Percentiles rank a stretch among this genome's conserved stretches.
These are phyloP conservation scores for Cyclaneusma minus DNA, from an alignment of 2,329 filamentous ascomycete genomes.

Conservation along the genomic window DNA sequence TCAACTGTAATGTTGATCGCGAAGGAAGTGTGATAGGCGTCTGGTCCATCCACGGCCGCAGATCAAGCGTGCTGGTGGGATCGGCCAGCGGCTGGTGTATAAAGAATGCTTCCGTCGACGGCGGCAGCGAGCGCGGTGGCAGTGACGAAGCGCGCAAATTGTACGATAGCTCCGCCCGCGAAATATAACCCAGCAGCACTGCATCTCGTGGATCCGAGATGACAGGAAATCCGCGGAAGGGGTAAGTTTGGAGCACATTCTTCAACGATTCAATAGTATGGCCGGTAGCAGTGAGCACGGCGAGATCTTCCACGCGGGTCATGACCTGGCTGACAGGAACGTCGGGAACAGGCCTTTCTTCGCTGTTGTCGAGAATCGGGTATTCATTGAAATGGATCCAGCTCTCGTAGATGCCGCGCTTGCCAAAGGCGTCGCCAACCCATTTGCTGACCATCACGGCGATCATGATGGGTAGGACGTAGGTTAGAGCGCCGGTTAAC, in stretches of 20 bases:
- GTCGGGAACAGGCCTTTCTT: conserved; percentile 65
- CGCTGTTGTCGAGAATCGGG: conserved; percentile 84
- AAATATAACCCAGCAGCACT: conserved; percentile 82
- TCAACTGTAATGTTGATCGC: conserved; percentile 64
- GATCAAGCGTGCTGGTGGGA: conserved; percentile 62
- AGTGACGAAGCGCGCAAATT: conserved; percentile 52
- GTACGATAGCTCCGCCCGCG: conserved; percentile 73
- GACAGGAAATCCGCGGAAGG: conserved; percentile 84
- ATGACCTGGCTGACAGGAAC: conserved; percentile 78
- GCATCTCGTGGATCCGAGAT: conserved; percentile 65
- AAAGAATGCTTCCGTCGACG: conserved; percentile 70
- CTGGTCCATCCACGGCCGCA: conserved; percentile 97
- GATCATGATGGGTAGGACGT: conserved; percentile 97
- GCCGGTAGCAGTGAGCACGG: conserved; percentile 72
- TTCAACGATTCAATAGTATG: conserved; percentile 71
- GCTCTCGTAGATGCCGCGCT: conserved; percentile 86
- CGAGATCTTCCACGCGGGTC: conserved; percentile 82
- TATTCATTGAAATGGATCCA: conserved; percentile 97
- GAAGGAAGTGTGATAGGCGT: conserved; percentile 83
- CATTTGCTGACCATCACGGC: conserved; percentile 97
- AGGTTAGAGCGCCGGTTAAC: conserved; percentile 86
- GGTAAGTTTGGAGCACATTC: conserved; percentile 54
- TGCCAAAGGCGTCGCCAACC: conserved; percentile 91
- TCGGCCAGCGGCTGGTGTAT: conserved; percentile 70
- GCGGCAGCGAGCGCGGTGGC: conserved; percentile 40